Base-by-base conservation (phyloP, 2,329 filamentous ascomycete genomes). In the Colletotrichum coccodes region DNA sequence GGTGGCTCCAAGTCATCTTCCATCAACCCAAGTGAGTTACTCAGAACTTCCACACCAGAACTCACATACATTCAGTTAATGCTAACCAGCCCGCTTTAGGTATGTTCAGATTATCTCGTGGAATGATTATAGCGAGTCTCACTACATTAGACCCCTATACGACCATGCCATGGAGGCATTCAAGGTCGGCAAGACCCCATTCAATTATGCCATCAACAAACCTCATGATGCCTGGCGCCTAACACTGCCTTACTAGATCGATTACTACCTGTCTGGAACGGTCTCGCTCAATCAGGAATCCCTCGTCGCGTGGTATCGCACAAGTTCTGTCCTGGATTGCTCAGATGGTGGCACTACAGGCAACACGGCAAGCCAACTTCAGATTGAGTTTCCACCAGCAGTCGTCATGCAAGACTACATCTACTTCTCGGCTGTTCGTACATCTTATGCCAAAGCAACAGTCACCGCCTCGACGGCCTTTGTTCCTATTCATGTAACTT, bases 1-100 rank as follows among this genome's bases (percentile, higher is more conserved):
- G 89, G 30, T 90, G 88, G 89, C 79, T 85, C 23, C 71, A 80
- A 62, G 80, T 86, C 8, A 44, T 89, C 89, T 76, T 89, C 84
- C 76, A 89, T 88, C 50, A 85, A 88, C 64, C 78, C 90, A 5
- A 84, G 86, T 0, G 78, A 79, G 18, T 90, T 83, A 72, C 76
- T 78, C 49, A 90, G 90, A 77, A 88, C 89, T n/a, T n/a, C n/a
- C n/a, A n/a, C 74, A 91, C 14, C 72, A 80, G 84, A 54, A 89
- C 79, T 79, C 83, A 79, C 14, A 82, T 5, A 36, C 87, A 1
- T 74, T 3, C 12, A 18, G 18, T 42, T 42, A 9, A 38, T 12
- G 9, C 9, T 38, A 6, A 38, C 21, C 40, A 7, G 9, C 6
- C 18, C 6, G 1, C 18, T 42, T 3, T 42, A 79, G 83, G 32